Conservation (phyloP, 2,329 filamentous ascomycete species). For the Colletotrichum spaethianum region DNA sequence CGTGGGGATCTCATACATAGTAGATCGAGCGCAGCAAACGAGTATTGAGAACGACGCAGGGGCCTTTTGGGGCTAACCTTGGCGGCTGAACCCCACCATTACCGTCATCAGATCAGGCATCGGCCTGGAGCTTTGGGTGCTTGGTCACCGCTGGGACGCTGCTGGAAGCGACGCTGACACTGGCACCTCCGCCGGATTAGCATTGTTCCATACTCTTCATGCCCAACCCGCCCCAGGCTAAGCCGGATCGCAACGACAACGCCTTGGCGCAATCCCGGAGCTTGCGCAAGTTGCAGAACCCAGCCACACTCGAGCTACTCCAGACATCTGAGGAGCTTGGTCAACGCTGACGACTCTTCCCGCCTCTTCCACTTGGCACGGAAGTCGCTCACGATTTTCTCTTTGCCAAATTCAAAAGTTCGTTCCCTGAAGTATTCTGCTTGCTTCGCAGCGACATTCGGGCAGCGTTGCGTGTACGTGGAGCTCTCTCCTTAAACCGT, state of each 20-base stretch:
- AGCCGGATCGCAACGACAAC: constrained; percentile 24
- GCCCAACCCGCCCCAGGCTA: constrained; percentile 25
- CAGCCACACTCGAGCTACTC: constrained; percentile 40
- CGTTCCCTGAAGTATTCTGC: neutral
- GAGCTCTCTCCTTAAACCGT: constrained; percentile 27
- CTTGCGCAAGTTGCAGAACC: constrained; percentile 42
- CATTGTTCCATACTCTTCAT: constrained; percentile 35
- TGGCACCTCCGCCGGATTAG: constrained; percentile 34
- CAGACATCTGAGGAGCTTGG: constrained; percentile 35
- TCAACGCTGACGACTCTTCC: constrained; percentile 41
- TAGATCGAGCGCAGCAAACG: neutral
- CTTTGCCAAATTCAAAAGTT: constrained; percentile 1
- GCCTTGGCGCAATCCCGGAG: constrained; percentile 40
- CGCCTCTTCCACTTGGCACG: constrained; percentile 37
- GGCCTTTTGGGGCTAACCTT: constrained; percentile 18
- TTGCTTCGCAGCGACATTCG: neutral
- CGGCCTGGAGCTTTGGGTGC: constrained; percentile 9
- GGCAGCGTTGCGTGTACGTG: constrained; percentile 30
- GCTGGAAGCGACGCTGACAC: constrained; percentile 23
- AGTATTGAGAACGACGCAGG: constrained; percentile 13
- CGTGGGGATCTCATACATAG: neutral
- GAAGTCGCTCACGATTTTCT: constrained; percentile 26
- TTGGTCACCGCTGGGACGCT: constrained; percentile 17
- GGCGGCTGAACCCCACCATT: constrained; percentile 37
- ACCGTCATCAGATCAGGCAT: constrained; percentile 33